Evolutionary conservation across 306 rosid genomes (phyloP).

Genomic region (Ammopiptanthus mongolicus): DNA sequence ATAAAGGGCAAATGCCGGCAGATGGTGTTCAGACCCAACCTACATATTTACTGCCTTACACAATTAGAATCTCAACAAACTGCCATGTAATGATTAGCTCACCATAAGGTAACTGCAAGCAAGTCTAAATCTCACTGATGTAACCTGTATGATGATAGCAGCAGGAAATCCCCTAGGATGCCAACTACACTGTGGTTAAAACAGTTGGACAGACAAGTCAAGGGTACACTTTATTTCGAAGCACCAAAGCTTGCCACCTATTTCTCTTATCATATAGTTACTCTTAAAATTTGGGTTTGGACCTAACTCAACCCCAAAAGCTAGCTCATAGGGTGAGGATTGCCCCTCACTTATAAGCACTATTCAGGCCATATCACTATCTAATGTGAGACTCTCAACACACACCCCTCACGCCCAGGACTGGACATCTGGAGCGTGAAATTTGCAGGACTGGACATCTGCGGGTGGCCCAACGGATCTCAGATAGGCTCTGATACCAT

Average conservation of each 20-base stretch:
- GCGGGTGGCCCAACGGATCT: too few relatives aligned
- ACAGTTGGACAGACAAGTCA: not conserved
- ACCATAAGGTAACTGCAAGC: not conserved
- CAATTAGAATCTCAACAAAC: slow-evolving; percentile 3
- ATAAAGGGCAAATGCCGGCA: not conserved
- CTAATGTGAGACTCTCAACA: too few relatives aligned
- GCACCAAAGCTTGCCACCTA: not conserved
- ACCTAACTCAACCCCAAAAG: too few relatives aligned
- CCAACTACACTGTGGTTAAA: not conserved
- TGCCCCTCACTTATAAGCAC: too few relatives aligned
- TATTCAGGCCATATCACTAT: too few relatives aligned
- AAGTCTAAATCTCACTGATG: not conserved
- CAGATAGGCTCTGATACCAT: too few relatives aligned
- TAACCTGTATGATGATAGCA: not conserved
- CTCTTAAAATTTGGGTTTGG: too few relatives aligned
- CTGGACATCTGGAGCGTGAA: too few relatives aligned
- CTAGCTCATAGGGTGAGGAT: too few relatives aligned
- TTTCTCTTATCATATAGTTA: not conserved
- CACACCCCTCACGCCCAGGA: too few relatives aligned
- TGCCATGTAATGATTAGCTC: not conserved
- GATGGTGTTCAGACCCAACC: slow-evolving; percentile 17
- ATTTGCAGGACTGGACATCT: too few relatives aligned
- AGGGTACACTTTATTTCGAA: not conserved
- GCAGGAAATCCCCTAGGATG: not conserved
- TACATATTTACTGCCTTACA: not conserved